phyloP scores from a whole-genome alignment of 352 stramenopile genomes.

The Globisporangium parvum region DNA sequence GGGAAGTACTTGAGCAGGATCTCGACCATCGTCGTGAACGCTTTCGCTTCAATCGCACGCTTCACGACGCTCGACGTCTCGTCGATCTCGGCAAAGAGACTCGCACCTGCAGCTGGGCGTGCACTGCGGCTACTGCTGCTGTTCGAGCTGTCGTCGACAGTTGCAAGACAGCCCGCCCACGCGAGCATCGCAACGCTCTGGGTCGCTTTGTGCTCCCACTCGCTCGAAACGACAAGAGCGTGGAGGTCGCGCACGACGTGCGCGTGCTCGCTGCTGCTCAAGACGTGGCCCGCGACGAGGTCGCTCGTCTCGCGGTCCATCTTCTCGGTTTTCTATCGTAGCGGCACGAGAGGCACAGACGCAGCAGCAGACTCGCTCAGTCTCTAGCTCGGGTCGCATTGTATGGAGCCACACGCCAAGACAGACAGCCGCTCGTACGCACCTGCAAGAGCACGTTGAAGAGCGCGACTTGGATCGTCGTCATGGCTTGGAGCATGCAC shows the following conservation, averaged over 20 bases:
- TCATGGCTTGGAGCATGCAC: constrained; percentile 73
- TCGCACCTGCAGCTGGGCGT: constrained; percentile 16
- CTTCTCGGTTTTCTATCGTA: constrained; percentile 37
- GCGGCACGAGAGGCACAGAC: not conserved
- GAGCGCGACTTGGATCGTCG: constrained; percentile 59
- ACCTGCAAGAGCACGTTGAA: constrained; percentile 50
- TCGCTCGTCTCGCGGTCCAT: constrained; percentile 61
- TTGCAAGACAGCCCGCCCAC: constrained; percentile 58
- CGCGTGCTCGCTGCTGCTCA: constrained; percentile 39
- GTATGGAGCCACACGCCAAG: not conserved
- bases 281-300: constrained; percentile 28
- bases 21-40: constrained; percentile 64
- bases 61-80: constrained; percentile 48
- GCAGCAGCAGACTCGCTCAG: not conserved
- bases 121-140: constrained; percentile 18
- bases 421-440: not conserved
- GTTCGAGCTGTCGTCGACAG: constrained; percentile 23
- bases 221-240: constrained; percentile 45
- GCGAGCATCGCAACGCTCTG: constrained; percentile 75
- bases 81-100: constrained; percentile 56
- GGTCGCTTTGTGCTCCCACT: constrained; percentile 62
- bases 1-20: constrained; percentile 73
- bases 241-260: constrained; percentile 57
- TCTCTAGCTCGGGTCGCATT: not conserved
- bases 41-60: constrained; percentile 55